Percentiles rank a stretch among this genome's conserved stretches.
phyloP scores from a whole-genome alignment of 208 protist species.

The Acanthamoeba sp. region DNA sequence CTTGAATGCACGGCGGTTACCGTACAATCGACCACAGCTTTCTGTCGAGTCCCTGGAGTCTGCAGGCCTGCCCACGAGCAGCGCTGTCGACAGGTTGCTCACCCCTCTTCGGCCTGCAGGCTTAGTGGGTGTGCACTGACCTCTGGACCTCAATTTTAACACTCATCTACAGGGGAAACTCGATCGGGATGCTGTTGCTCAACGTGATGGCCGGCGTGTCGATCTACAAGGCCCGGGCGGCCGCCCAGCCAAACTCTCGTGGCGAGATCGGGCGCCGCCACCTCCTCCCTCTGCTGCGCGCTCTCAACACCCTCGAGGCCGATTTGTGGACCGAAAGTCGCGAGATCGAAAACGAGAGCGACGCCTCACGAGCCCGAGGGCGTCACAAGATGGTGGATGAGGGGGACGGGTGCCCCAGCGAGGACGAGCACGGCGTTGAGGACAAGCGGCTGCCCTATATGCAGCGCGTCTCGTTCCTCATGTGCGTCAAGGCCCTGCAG shows the following conservation, averaged over 20 bases:
- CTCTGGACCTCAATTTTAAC: not conserved
- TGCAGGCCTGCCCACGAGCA: not conserved
- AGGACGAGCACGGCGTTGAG: not conserved
- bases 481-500: conserved; percentile 11
- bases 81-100: not conserved
- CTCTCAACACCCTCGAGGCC: not conserved
- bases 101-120: too few relatives aligned
- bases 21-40: not conserved
- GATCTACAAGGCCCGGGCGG: not conserved
- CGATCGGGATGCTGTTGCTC: not conserved
- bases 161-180: not conserved
- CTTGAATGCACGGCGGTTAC: not conserved
- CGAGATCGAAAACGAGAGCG: not conserved
- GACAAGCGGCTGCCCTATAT: not conserved
- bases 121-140: too few relatives aligned
- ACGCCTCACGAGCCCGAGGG: too few relatives aligned
- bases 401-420: too few relatives aligned
- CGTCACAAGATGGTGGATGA: too few relatives aligned
- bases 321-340: not conserved
- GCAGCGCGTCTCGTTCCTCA: not conserved
- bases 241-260: not conserved
- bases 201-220: conserved; percentile 37
- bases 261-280: not conserved
- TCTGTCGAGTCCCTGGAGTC: not conserved
- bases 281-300: not conserved